Conservation (phyloP, 169 alveolate genomes). For the Fabrea salina region DNA sequence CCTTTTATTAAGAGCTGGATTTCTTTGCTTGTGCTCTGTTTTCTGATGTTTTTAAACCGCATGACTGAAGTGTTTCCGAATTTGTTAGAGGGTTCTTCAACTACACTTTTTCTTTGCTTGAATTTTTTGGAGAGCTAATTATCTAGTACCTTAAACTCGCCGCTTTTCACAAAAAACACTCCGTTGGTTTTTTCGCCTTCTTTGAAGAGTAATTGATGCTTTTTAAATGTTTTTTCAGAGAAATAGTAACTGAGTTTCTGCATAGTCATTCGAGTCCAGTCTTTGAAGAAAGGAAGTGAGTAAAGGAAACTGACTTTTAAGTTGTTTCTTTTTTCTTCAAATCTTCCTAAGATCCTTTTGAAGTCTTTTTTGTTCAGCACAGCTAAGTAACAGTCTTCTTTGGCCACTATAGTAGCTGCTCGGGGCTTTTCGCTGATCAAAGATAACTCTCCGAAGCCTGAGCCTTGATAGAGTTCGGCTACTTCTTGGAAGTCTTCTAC, state of each 20-base stretch:
- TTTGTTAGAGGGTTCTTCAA: neutral
- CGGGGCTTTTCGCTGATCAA: constrained; percentile 56
- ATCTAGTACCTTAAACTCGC: neutral
- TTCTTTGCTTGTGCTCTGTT: neutral
- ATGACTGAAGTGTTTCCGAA: neutral
- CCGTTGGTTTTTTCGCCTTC: constrained; percentile 15
- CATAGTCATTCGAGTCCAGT: neutral
- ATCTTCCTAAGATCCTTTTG: constrained; percentile 42
- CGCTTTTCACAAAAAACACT: constrained; percentile 15
- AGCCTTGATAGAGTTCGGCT: neutral
- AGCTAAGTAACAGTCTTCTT: constrained; percentile 45
- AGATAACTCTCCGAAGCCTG: constrained; percentile 73
- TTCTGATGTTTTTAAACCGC: neutral
- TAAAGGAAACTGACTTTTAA: constrained; percentile 40
- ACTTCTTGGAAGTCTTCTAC: constrained; percentile 20
- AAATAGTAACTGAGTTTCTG: constrained; percentile 17
- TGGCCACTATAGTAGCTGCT: constrained; percentile 65
- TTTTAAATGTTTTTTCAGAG: neutral
- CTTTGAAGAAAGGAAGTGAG: constrained; percentile 33
- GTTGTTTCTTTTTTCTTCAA: constrained; percentile 43
- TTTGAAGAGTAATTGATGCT: neutral
- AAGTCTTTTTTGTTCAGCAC: constrained; percentile 57
- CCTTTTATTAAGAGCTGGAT: constrained; percentile 13
- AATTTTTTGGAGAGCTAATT: neutral
- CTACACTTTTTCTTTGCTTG: neutral